phyloP scores from a whole-genome alignment of 768 basidiomycete species.

The Lactifluus hygrophoroides region DNA sequence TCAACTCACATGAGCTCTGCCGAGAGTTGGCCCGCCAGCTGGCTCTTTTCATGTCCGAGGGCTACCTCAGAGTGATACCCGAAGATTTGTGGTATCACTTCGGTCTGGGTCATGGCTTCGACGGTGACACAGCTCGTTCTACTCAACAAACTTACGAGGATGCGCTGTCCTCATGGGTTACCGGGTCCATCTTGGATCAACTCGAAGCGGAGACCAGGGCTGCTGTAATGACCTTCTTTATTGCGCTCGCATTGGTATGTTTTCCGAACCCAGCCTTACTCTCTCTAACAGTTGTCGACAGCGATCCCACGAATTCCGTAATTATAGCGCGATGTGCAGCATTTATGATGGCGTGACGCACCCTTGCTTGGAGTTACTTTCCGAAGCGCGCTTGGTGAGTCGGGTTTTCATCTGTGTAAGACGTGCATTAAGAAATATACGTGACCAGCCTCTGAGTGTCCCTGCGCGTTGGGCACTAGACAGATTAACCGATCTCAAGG shows the following conservation, averaged over 20 bases:
- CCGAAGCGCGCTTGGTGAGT: background rate
- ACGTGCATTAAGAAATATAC: background rate
- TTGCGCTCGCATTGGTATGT: conserved; percentile 10
- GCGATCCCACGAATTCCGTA: conserved; percentile 13
- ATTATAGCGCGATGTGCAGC: conserved; percentile 32
- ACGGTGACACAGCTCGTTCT: conserved; percentile 1
- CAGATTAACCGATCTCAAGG: background rate
- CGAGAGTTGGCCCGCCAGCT: conserved; percentile 13
- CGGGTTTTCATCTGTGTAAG: background rate
- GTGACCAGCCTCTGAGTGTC: conserved; percentile 3
- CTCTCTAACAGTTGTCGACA: background rate
- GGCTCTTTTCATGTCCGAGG: conserved; percentile 15
- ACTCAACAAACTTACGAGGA: conserved; percentile 12
- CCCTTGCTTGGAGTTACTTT: background rate
- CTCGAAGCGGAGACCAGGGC: conserved; percentile 7
- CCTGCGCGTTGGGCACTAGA: background rate
- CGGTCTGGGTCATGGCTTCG: background rate
- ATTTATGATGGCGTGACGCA: conserved; percentile 7
- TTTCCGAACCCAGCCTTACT: background rate
- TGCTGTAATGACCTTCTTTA: conserved; percentile 8
- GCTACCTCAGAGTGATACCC: conserved; percentile 7
- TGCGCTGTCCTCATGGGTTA: conserved; percentile 11
- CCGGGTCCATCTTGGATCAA: conserved; percentile 4
- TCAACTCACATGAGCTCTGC: conserved; percentile 10
- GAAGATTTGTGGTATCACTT: conserved; percentile 13